A percentile compares a stretch with the other conserved stretches of the same genome.
These are phyloP conservation scores for Passiflora organensis DNA, from an alignment of 345 rosid species.

Conservation along the genomic window DNA sequence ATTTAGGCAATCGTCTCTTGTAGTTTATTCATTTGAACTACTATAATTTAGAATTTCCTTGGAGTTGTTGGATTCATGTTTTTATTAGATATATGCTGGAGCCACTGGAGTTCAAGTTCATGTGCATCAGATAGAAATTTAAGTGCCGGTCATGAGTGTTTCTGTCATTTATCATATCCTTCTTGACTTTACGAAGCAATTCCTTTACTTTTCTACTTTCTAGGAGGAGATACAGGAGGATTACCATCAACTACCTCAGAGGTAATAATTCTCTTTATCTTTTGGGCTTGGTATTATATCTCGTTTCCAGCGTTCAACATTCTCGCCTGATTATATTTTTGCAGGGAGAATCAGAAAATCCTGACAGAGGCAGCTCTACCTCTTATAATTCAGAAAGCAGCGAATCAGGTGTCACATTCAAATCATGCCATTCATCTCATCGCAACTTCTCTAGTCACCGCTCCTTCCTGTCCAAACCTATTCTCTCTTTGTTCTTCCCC, in stretches of 20 bases:
- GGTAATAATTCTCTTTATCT: conserved; percentile 23
- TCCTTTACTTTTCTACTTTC: conserved; percentile 8
- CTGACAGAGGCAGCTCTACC: conserved; percentile 32
- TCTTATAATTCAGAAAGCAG: conserved; percentile 47
- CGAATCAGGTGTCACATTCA: conserved; percentile 39
- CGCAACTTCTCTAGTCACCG: conserved; percentile 38
- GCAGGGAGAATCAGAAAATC: conserved; percentile 40
- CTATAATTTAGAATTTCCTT: too few relatives aligned
- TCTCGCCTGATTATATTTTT: conserved; percentile 12
- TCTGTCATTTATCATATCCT: too few relatives aligned
- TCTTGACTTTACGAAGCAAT: too few relatives aligned
- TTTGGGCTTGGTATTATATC: not conserved
- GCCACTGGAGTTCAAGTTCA: too few relatives aligned
- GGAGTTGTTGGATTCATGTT: too few relatives aligned
- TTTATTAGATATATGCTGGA: too few relatives aligned
- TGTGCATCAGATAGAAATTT: too few relatives aligned
- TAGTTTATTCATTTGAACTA: too few relatives aligned
- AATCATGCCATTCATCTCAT: conserved; percentile 33
- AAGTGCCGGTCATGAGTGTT: too few relatives aligned
- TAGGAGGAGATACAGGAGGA: conserved; percentile 33
- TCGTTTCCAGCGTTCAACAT: conserved; percentile 1
- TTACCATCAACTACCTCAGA: conserved; percentile 29
- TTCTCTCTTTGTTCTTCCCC: conserved; percentile 51
- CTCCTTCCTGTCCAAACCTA: conserved; percentile 52
- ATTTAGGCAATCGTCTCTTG: too few relatives aligned